Percentiles rank a stretch among this genome's conserved stretches.
phyloP scores from a whole-genome alignment of 768 basidiomycete species.

The Chiua virens region DNA sequence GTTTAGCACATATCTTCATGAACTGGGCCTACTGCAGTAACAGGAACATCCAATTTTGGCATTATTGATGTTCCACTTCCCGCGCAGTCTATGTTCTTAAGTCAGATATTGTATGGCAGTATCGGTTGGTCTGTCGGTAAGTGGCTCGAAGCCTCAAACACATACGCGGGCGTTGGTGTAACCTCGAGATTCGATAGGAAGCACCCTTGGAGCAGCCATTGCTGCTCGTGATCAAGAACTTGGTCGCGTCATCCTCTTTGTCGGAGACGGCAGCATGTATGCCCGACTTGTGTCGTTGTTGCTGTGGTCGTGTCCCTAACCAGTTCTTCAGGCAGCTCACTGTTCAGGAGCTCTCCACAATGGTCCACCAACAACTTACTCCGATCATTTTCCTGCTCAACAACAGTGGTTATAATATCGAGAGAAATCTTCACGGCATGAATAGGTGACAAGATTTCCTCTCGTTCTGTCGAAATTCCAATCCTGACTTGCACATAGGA shows the following conservation, averaged over 20 bases:
- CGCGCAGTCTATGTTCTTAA: slow-evolving; percentile 59
- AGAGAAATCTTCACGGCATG: slow-evolving; percentile 72
- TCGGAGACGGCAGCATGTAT: slow-evolving; percentile 82
- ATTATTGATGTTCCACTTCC: slow-evolving; percentile 81
- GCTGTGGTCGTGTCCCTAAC: background rate
- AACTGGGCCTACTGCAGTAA: background rate
- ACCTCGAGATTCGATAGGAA: slow-evolving; percentile 36
- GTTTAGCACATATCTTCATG: background rate
- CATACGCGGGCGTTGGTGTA: background rate
- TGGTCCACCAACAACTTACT: slow-evolving; percentile 68
- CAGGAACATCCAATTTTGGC: slow-evolving; percentile 82
- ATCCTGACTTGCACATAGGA: slow-evolving; percentile 36
- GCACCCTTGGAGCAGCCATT: slow-evolving; percentile 74
- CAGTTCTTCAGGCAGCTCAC: slow-evolving; percentile 59
- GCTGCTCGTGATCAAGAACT: slow-evolving; percentile 66
- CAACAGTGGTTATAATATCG: slow-evolving; percentile 86
- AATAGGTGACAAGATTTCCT: slow-evolving; percentile 35
- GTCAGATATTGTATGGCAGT: slow-evolving; percentile 87
- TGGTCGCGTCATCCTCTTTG: slow-evolving; percentile 76
- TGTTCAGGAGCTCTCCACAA: slow-evolving; percentile 82
- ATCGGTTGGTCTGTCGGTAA: slow-evolving; percentile 88
- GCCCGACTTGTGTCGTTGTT: slow-evolving; percentile 22
- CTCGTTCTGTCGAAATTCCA: too few relatives aligned
- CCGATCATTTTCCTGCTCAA: slow-evolving; percentile 87
- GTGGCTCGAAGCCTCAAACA: slow-evolving; percentile 4